Conservation (phyloP, 106 monocot species). For the Acorus calamus region DNA sequence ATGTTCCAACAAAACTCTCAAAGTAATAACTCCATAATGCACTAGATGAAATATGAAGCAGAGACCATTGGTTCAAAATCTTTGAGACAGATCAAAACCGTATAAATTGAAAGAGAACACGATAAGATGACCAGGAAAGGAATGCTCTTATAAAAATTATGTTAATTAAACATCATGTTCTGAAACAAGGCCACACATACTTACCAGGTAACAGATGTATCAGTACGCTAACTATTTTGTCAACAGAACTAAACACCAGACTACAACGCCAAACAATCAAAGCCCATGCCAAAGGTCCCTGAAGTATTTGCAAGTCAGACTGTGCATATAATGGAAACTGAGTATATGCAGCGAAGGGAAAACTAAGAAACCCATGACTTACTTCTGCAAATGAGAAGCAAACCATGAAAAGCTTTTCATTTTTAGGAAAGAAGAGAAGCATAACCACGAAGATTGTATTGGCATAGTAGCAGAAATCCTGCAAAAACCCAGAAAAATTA, state of each 20-base stretch:
- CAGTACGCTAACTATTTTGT: slow-evolving; percentile 96
- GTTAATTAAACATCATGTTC: too few species aligned
- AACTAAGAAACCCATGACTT: slow-evolving; percentile 14
- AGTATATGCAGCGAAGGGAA: neutral
- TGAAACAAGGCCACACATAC: neutral
- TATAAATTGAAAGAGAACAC: too few species aligned
- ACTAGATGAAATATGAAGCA: too few species aligned
- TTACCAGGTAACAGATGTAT: slow-evolving; percentile 98
- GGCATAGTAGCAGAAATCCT: slow-evolving; percentile 99
- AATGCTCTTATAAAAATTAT: too few species aligned
- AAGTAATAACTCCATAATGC: too few species aligned
- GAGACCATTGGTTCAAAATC: too few species aligned
- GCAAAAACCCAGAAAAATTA: slow-evolving; percentile 19
- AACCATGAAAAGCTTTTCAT: slow-evolving; percentile 99
- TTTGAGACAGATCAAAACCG: too few species aligned
- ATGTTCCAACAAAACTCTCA: too few species aligned
- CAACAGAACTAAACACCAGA: slow-evolving; percentile 94
- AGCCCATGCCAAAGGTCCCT: slow-evolving; percentile 99
- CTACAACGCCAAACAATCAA: slow-evolving; percentile 98
- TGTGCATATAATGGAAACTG: neutral
- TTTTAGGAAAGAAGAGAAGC: slow-evolving; percentile 80
- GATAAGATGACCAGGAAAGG: too few species aligned
- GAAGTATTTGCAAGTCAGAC: neutral
- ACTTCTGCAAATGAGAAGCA: slow-evolving; percentile 99
- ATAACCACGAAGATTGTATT: slow-evolving; percentile 86